Evolutionary conservation across 2,329 filamentous ascomycete genomes (phyloP), one percentile per base, ranked within the genome.

Genomic region (Penicillium verrucosum): DNA sequence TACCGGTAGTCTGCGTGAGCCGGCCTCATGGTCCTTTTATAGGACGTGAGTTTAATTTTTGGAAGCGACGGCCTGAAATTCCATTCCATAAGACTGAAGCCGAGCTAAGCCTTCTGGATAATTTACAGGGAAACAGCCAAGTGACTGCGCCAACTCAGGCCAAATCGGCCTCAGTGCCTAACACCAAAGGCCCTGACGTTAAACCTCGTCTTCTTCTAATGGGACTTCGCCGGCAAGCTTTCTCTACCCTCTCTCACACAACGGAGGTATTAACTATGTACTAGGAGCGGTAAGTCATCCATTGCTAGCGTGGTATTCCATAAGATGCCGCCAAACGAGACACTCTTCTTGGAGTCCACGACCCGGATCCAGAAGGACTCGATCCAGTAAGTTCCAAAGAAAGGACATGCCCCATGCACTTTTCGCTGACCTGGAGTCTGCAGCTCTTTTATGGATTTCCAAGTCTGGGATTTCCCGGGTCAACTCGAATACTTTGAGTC

Each of bases 261-360:
- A 32, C 9, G 14, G 14, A 21, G 25, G 18, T 56, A 27, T 54
- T 70, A 51, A 74, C 54, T 34, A 2, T 46, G 14, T 16, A 63
- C 27, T 64, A 99, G 94, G 78, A 97, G 92, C 71, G 94, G 94
- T 59, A 99, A 99, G 73, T 97, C 94, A 0, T 99, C 94, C 6
- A 97, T 99, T 71, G 94, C 92, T 27, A 97, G 92, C 70, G 95
- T 99, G 46, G 93, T 99, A n/a, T 97, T 99, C 70, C 92, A 97
- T 76, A 99, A 99, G 73, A 87, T 97, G 70, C 91, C 93, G 3
- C 92, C 94, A 2, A 95, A 90, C 66, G 95, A 99, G 78, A 97
- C 94, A 0, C 78, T 99, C 16, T 99, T 96, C 68, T 83, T 99
- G 18, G 94, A 97, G 74, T 96, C 94, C 0, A 99, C 94, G 4